Evolutionary conservation across 345 rosid genomes (phyloP).

Genomic region (Syzygium jambos): DNA sequence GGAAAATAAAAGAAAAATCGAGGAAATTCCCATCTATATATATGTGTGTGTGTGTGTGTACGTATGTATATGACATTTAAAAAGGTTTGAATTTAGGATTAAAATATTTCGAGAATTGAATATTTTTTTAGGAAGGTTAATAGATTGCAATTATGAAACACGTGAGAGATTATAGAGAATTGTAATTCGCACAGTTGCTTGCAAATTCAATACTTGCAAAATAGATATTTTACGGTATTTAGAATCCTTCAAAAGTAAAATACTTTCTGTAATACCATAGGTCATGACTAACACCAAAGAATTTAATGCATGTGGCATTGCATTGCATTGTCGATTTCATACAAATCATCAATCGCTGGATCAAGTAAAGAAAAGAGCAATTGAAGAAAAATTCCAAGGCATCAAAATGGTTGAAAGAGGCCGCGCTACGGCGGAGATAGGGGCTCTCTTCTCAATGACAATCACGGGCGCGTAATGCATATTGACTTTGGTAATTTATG

Average conservation of each 20-base stretch:
- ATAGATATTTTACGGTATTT: neutral
- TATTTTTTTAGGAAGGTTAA: neutral
- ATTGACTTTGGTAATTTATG: neutral
- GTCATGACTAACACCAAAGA: neutral
- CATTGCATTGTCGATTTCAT: neutral
- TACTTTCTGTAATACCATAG: neutral
- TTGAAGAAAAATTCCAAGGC: neutral
- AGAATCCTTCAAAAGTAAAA: neutral
- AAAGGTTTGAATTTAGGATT: neutral
- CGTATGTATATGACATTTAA: neutral
- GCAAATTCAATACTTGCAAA: neutral
- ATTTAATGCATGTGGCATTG: neutral
- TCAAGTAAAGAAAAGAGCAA: neutral
- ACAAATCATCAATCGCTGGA: neutral
- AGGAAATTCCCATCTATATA: too few relatives aligned
- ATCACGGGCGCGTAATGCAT: neutral
- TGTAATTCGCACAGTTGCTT: neutral
- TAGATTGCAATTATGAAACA: neutral
- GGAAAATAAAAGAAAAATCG: too few relatives aligned
- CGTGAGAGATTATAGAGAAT: neutral
- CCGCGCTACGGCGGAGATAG: neutral
- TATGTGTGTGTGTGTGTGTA: too few relatives aligned
- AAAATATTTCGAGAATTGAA: neutral
- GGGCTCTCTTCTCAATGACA: neutral
- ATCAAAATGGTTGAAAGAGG: neutral